Base-by-base conservation (phyloP, 2,329 filamentous ascomycete genomes). In the Biscogniauxia sp. region DNA sequence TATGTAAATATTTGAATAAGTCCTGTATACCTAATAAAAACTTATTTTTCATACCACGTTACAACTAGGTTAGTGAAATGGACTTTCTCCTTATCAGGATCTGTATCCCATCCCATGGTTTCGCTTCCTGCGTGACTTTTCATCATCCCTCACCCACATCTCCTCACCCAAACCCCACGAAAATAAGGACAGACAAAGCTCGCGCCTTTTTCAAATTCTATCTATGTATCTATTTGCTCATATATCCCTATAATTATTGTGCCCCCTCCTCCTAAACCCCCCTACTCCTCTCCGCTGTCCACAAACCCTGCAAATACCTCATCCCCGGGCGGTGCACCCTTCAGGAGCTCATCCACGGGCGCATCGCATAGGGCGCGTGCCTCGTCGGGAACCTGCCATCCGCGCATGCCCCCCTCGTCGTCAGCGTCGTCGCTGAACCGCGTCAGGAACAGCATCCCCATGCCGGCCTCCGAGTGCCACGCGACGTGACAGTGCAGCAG, bases 301-400 rank as follows among this genome's bases (percentile, higher is more conserved):
- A 64, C 64, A 54, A 72, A 73, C 3, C 78, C 78, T 41, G 72
- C 76, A 73, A 80, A 83, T 1, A 75, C 73, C 52, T 77, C 77
- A 66, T 86, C 83, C 32, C 78, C 76, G 0, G 83, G 83, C 20
- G 76, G 74, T 6, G 76, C 77, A 0, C 84, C 84, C 67, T 73
- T 79, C 60, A 78, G 75, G 28, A 84, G 66, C 19, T 82, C 82
- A 13, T 76, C 74, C 3, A 74, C 66, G 3, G 68, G 62, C 5
- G 71, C 73, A 20, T 72, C 71, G 67, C 85, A 87, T 23, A 86
- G 69, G 19, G 68, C 72, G 37, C 69, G 73, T 54, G 80, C 78
- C 13, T 77, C 78, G 20, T 75, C 73, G 0, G 83, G 81, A 2
- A 86, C 65, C 19, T 70, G 58, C 74, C 75, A 79, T 8, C 59